phyloP scores from a whole-genome alignment of 83 land plant genomes.

The Thuja plicata region DNA sequence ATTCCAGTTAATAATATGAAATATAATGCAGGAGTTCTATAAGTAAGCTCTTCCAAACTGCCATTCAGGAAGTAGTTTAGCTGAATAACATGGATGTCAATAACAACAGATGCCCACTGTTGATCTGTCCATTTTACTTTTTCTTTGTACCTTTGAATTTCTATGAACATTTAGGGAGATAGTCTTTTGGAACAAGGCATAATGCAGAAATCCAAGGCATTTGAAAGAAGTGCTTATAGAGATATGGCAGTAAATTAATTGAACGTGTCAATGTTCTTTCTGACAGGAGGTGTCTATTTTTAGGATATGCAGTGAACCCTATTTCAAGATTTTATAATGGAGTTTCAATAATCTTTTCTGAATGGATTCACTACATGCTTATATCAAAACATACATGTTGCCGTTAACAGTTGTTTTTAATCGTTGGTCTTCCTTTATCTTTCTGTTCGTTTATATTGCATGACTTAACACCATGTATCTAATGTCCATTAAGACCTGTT shows the following conservation, averaged over 20 bases:
- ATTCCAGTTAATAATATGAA: slow-evolving; percentile 4
- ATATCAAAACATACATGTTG: not conserved
- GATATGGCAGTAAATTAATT: not conserved
- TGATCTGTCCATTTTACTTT: not conserved
- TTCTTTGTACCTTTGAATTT: not conserved
- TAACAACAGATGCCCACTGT: not conserved
- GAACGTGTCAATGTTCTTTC: not conserved
- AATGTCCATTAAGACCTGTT: too few relatives aligned
- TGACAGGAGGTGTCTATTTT: not conserved
- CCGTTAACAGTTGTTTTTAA: not conserved
- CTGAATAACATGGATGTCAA: not conserved
- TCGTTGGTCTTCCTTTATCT: not conserved
- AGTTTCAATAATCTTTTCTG: not conserved
- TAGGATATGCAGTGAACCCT: not conserved
- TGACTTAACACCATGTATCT: too few relatives aligned
- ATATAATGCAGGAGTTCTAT: not conserved
- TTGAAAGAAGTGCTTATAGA: not conserved
- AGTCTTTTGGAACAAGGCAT: not conserved
- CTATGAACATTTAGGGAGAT: not conserved
- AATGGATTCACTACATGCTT: not conserved
- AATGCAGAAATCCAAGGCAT: not conserved
- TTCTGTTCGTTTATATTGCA: not conserved
- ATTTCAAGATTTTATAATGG: not conserved
- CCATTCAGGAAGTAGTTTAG: not conserved
- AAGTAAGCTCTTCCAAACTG: not conserved